These are phyloP conservation scores for Phytophthora cajani DNA, from an alignment of 352 stramenopile species.

Conservation along the genomic window DNA sequence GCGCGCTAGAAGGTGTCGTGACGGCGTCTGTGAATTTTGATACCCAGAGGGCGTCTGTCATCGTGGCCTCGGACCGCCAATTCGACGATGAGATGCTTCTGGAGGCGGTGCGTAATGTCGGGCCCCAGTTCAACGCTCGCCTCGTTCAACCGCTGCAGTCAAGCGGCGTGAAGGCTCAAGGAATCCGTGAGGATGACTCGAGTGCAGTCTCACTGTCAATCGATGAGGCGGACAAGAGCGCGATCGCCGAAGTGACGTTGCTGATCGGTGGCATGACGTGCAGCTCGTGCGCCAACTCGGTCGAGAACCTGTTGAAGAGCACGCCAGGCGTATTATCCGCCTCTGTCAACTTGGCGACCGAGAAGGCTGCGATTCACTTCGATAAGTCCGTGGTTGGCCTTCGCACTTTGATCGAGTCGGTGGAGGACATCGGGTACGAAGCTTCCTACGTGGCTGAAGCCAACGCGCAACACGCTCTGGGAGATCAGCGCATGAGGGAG, in stretches of 20 bases:
- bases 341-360: conserved; percentile 82
- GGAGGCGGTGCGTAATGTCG: conserved; percentile 39
- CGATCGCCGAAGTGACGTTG: conserved; percentile 59
- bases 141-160: conserved; percentile 14
- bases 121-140: conserved; percentile 45
- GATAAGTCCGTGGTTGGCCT: conserved; percentile 69
- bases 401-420: conserved; percentile 78
- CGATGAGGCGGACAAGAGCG: conserved; percentile 37
- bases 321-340: conserved; percentile 72
- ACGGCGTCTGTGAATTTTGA: conserved; percentile 60
- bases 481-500: conserved; percentile 73
- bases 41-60: conserved; percentile 57
- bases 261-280: conserved; percentile 90
- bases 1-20: conserved; percentile 83
- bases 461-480: conserved; percentile 72
- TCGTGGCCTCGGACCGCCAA: conserved; percentile 45
- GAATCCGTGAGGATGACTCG: neutral
- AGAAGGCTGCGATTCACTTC: conserved; percentile 76
- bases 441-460: conserved; percentile 38
- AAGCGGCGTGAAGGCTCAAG: neutral
- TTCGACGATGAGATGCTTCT: conserved; percentile 60
- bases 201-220: conserved; percentile 57
- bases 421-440: conserved; percentile 57
- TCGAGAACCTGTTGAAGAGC: conserved; percentile 74
- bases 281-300: conserved; percentile 87